phyloP scores from a whole-genome alignment of 192 early-diverging fungal species.

The Dissophora globulifera region DNA sequence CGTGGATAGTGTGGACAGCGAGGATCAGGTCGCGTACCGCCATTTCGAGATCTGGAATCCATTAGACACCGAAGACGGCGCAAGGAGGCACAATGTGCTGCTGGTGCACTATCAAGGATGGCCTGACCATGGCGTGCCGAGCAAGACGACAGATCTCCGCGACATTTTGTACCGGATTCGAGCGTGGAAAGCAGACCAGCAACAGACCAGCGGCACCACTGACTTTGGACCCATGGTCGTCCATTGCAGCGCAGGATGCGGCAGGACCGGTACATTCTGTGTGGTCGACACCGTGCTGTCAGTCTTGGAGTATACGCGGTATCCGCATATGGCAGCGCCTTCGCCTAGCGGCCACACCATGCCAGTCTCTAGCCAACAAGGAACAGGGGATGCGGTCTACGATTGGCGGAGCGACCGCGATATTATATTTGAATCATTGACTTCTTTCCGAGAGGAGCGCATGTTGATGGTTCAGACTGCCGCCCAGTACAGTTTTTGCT shows the following conservation, averaged over 20 bases:
- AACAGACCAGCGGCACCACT: slow-evolving; percentile 1
- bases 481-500: slow-evolving; percentile 83
- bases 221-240: slow-evolving; percentile 73
- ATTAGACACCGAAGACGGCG: too few species aligned
- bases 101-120: slow-evolving; percentile 84
- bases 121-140: slow-evolving; percentile 84
- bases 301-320: slow-evolving; percentile 18
- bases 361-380: not conserved
- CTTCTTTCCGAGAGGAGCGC: slow-evolving; percentile 77
- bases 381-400: slow-evolving; percentile 20
- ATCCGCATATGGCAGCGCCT: slow-evolving; percentile 9
- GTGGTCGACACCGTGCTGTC: slow-evolving; percentile 68
- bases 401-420: slow-evolving; percentile 57
- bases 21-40: slow-evolving; percentile 27
- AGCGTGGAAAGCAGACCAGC: slow-evolving; percentile 37
- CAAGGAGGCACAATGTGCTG: slow-evolving; percentile 55
- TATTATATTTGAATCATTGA: slow-evolving; percentile 69
- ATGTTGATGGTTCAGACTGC: slow-evolving; percentile 83
- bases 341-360: not conserved
- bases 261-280: slow-evolving; percentile 87
- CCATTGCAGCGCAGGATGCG: slow-evolving; percentile 90
- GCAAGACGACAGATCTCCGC: slow-evolving; percentile 63
- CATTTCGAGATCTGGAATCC: slow-evolving; percentile 36
- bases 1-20: not conserved
- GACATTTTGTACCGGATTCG: slow-evolving; percentile 52